These are phyloP conservation scores for Mariannaea elegans DNA, from an alignment of 2,329 filamentous ascomycete species.

Conservation along the genomic window DNA sequence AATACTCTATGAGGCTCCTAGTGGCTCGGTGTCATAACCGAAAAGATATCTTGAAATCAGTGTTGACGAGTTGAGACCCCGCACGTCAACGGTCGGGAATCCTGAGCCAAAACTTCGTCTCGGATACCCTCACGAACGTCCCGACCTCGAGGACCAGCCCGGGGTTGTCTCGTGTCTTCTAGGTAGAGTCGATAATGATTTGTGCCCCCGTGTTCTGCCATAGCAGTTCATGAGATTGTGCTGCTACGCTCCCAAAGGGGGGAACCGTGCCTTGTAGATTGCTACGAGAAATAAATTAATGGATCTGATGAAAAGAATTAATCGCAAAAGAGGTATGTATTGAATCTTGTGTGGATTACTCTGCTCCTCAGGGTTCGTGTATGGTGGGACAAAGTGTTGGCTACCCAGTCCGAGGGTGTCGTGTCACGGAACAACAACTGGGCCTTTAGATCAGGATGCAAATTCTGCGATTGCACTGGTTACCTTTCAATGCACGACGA, in stretches of 20 bases:
- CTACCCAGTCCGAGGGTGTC: not conserved
- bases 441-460: not conserved
- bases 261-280: not conserved
- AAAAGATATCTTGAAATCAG: not conserved
- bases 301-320: not conserved
- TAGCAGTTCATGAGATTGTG: slow-evolving; percentile 2
- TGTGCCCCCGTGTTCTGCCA: slow-evolving; percentile 5
- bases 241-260: not conserved
- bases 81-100: not conserved
- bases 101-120: not conserved
- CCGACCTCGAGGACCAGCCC: not conserved
- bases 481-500: not conserved
- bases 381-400: not conserved
- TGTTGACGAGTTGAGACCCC: not conserved
- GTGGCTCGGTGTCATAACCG: too few relatives aligned
- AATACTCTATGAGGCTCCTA: too few relatives aligned
- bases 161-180: not conserved
- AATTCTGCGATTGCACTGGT: not conserved
- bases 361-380: not conserved
- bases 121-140: slow-evolving; percentile 6
- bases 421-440: not conserved
- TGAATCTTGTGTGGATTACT: not conserved
- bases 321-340: not conserved
- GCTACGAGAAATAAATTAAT: not conserved
- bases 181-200: not conserved